These are phyloP conservation scores for Ogataea ganodermae DNA, from an alignment of 805 yeast genomes.

Conservation along the genomic window DNA sequence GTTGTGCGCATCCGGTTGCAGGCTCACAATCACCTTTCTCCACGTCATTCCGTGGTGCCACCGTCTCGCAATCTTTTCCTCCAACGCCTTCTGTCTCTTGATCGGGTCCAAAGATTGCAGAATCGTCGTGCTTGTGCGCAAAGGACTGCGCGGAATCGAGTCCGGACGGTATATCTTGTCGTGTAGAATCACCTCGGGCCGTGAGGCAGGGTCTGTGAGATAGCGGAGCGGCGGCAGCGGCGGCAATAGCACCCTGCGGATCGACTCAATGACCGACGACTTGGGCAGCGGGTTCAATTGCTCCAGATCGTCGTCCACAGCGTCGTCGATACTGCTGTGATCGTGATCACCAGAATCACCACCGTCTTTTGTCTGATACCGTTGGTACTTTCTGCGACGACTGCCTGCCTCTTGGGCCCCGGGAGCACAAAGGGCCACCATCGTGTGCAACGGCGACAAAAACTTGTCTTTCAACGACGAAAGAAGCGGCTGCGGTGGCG, in stretches of 20 bases:
- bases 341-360: conserved; percentile 12
- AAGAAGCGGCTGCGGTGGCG: conserved; percentile 8
- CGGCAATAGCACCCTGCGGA: conserved; percentile 73
- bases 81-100: conserved; percentile 48
- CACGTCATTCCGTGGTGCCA: conserved; percentile 86
- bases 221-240: conserved; percentile 74
- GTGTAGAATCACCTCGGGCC: conserved; percentile 71
- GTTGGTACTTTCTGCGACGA: conserved; percentile 26
- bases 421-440: conserved; percentile 46
- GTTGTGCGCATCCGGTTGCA: conserved; percentile 94
- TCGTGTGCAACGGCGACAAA: conserved; percentile 46
- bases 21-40: conserved; percentile 85
- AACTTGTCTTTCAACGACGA: conserved; percentile 26
- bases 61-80: conserved; percentile 82
- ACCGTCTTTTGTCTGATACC: conserved; percentile 33
- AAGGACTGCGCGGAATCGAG: conserved; percentile 32
- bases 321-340: conserved; percentile 10
- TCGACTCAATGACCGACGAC: conserved; percentile 77
- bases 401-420: conserved; percentile 22
- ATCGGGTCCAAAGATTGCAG: conserved; percentile 35
- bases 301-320: conserved; percentile 18
- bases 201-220: conserved; percentile 62
- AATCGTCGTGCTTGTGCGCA: conserved; percentile 31
- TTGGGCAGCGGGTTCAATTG: conserved; percentile 50
- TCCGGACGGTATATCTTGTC: conserved; percentile 80